Evolutionary conservation across 1,284 basidiomycete genomes (phyloP), one percentile per base, ranked within the genome.

Genomic region (Apiotrichum porosum): DNA sequence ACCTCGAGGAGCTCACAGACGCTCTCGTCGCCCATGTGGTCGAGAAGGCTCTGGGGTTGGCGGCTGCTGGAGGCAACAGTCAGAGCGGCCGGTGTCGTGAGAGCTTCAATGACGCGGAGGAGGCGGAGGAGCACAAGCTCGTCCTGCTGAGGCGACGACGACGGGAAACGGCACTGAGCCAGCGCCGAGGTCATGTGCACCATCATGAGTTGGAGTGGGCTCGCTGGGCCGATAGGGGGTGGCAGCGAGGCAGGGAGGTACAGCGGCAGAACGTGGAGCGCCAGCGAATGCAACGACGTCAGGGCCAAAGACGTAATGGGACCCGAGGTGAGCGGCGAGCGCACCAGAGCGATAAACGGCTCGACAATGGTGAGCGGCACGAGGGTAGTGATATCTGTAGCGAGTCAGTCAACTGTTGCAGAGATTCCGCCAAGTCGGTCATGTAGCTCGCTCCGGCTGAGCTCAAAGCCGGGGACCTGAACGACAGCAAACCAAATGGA

Each of bases 1-100:
- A 94, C 97, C 75, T 99, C 95, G 65, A 99, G 78, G 83, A 98
- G 92, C 75, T 97, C 94, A 70, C 95, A 98, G 18, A 98, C 86
- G 68, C 92, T 88, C 51, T 95, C 83, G 64, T 99, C 94, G 32
- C 88, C 87, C 33, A 97, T 78, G 12, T 79, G 77, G 19, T 71
- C 66, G 9, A 71, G 47, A 37, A 68, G 56, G 42, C 51, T 59
- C 79, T 42, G 69, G 19, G 50, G 51, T n/a, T 21, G 26, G 22
- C 38, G 40, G 3, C 18, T 14, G 32, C 13, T 34, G 19, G 23
- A 17, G 10, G 39, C 28, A 9, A n/a, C n/a, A 12, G 38, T 15
- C 6, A 42, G n/a, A 9, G 36, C 22, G 13, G 47, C 37, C 24
- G 83, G 81, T 49, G 84, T 82, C 59, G 94, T 78, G 62, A 88